Evolutionary conservation across 2,329 filamentous ascomycete species (phyloP).

Genomic region (Pseudohalonectria lignicola): DNA sequence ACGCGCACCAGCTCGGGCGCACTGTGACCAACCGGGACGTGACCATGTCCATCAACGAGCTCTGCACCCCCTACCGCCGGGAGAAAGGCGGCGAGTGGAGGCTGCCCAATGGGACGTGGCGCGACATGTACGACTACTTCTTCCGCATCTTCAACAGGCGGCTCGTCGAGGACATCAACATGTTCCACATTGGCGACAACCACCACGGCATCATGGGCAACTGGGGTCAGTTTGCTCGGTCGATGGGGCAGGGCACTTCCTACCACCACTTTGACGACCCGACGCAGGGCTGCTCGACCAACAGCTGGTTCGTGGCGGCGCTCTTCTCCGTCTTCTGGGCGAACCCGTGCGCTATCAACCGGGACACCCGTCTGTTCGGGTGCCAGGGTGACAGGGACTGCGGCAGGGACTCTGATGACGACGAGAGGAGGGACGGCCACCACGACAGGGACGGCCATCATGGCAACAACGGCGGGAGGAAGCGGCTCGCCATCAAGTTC

Average conservation of each 20-base stretch:
- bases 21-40: slow-evolving; percentile 26
- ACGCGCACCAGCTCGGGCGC: slow-evolving; percentile 20
- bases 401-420: too few species aligned
- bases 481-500: slow-evolving; percentile 22
- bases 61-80: slow-evolving; percentile 24
- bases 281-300: slow-evolving; percentile 26
- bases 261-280: slow-evolving; percentile 25
- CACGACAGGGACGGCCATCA: slow-evolving; percentile 1
- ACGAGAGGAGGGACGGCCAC: slow-evolving; percentile 1
- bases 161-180: slow-evolving; percentile 2
- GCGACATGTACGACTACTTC: slow-evolving; percentile 13
- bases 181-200: slow-evolving; percentile 11
- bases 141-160: slow-evolving; percentile 3
- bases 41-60: slow-evolving; percentile 27
- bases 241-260: neutral
- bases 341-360: slow-evolving; percentile 28
- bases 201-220: slow-evolving; percentile 11
- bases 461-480: neutral
- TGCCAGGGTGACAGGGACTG: slow-evolving; percentile 7
- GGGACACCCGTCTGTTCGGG: slow-evolving; percentile 12
- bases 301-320: slow-evolving; percentile 31
- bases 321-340: slow-evolving; percentile 34
- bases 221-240: neutral
- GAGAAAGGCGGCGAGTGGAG: slow-evolving; percentile 19
- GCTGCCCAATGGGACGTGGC: slow-evolving; percentile 28